Evolutionary conservation across 2,329 filamentous ascomycete species (phyloP).

Genomic region (Lachnellula hyalina): DNA sequence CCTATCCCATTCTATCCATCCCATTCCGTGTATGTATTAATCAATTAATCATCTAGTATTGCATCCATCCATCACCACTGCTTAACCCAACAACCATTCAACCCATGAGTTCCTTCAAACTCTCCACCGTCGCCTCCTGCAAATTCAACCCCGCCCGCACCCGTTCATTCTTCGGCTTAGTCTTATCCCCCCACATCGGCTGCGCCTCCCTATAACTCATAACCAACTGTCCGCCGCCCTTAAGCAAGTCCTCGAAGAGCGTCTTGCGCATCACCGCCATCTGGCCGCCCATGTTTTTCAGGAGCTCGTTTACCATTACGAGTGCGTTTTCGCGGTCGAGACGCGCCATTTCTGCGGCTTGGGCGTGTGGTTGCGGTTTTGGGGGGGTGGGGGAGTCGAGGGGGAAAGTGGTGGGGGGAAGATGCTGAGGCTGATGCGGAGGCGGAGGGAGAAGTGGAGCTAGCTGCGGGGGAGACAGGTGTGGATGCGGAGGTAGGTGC

Average conservation of each 20-base stretch:
- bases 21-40: no score
- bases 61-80: no score
- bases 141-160: slow-evolving; percentile 9
- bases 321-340: slow-evolving; percentile 58
- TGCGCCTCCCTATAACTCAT: slow-evolving; percentile 19
- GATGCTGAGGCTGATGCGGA: neutral
- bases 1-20: no score
- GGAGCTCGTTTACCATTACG: slow-evolving; percentile 51
- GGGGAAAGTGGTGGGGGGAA: neutral
- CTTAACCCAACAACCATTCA: no score
- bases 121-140: slow-evolving; percentile 13
- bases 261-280: slow-evolving; percentile 36
- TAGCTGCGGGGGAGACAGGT: neutral
- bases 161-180: slow-evolving; percentile 7
- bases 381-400: slow-evolving; percentile 11
- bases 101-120: slow-evolving; percentile 9
- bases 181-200: slow-evolving; percentile 1
- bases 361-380: slow-evolving; percentile 18
- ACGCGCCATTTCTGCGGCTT: slow-evolving; percentile 40
- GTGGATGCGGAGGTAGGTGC: neutral
- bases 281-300: slow-evolving; percentile 39
- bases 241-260: slow-evolving; percentile 45
- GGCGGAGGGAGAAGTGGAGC: neutral
- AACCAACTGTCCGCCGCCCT: slow-evolving; percentile 39
- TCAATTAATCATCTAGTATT: no score